A percentile compares a stretch with the other conserved stretches of the same genome.
Evolutionary conservation across 257 asterid species (phyloP).

Genomic region (Nicotiana sylvestris): DNA sequence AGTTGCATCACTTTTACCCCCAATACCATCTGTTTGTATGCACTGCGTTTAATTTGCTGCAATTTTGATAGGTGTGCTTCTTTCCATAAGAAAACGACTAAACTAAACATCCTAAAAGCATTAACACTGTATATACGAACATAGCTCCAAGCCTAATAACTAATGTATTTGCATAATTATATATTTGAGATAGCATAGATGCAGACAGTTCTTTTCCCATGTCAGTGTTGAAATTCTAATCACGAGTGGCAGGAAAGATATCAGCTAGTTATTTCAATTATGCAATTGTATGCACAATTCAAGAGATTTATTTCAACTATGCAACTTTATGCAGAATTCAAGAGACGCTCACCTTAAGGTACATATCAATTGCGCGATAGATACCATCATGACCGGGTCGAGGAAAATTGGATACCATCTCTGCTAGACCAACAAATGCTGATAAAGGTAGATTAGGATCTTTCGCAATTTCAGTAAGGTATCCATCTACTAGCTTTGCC

Average conservation of each 20-base stretch:
- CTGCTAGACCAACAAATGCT: conserved; percentile 58
- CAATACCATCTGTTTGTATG: neutral
- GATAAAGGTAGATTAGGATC: conserved; percentile 69
- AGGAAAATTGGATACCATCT: conserved; percentile 58
- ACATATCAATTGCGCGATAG: conserved; percentile 78
- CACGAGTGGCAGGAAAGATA: neutral
- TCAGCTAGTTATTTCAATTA: neutral
- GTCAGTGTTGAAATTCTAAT: neutral
- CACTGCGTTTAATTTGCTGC: neutral
- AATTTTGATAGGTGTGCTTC: neutral
- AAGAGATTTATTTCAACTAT: neutral
- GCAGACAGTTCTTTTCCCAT: neutral
- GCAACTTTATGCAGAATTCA: neutral
- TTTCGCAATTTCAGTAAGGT: conserved; percentile 81
- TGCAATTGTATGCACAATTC: neutral
- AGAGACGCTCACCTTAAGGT: conserved; percentile 57
- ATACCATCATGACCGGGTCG: conserved; percentile 87
- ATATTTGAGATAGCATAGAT: neutral
- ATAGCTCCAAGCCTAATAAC: neutral
- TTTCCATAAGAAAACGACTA: neutral
- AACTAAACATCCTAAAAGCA: neutral
- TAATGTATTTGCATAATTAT: neutral
- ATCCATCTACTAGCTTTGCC: conserved; percentile 78
- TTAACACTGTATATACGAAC: neutral
- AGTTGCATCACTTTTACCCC: neutral